Evolutionary conservation across 129 eudicot genomes (phyloP), one percentile per base, ranked within the genome.

Genomic region (Deinandra increscens): DNA sequence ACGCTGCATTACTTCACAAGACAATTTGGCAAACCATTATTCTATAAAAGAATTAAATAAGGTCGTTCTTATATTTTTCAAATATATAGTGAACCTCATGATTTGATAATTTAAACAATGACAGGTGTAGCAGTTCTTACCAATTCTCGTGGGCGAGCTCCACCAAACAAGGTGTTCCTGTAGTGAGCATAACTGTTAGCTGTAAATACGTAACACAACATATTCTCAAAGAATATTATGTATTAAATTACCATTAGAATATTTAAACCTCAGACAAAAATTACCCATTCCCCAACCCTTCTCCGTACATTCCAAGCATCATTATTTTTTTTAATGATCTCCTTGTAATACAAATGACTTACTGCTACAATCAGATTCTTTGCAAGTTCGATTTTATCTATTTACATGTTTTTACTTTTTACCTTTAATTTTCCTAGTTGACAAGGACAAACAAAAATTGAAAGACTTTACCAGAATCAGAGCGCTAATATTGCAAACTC

Each of bases 131-230:
- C 33, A 59, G 53, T 43, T 15, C 86, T 83, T 65, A 94, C 99
- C 91, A 87, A 12, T 82, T 94, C 99, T 49, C 99, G 80, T 11
- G 99, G 97, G 22, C 97, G 96, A 75, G 97, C 97, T 64, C 91
- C 96, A 70, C 94, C 96, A 80, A 94, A 87, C 79, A 90, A 74
- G 15, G 81, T 50, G 73, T 68, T 81, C 86, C 98, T 89, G 92
- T 34, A 41, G 2, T 17, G 53, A 60, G 46, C 36, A 9, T 20
- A 66, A 43, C 18, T 9, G 15, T 75, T 43, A 73, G 77, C 20
- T 4, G 36, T 1, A 50, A 29, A 39, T 37, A n/a, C 26, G 7
- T 8, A 34, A 61, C 14, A 36, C 29, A 36, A 12, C 22, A n/a
- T 61, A 55, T 55, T 23, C 6, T 10, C 36, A 55, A 55, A 20